Evolutionary conservation across 805 yeast genomes (phyloP).

Genomic region (Metschnikowia rubicola): DNA sequence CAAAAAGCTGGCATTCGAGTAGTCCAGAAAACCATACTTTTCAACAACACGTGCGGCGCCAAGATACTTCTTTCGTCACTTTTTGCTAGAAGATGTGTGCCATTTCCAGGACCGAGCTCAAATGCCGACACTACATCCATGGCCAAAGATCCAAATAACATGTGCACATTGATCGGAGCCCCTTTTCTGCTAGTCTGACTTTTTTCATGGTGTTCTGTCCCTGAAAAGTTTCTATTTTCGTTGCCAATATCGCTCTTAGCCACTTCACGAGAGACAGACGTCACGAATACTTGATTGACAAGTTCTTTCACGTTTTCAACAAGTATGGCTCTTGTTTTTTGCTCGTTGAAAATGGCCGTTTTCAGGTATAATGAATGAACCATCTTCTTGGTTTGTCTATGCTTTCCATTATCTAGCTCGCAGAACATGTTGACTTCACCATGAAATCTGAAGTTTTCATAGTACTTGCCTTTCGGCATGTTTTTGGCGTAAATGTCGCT

Average conservation of each 20-base stretch:
- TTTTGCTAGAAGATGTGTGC: conserved; percentile 42
- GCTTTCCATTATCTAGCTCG: conserved; percentile 40
- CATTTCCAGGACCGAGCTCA: conserved; percentile 50
- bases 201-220: conserved; percentile 8
- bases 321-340: conserved; percentile 25
- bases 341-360: conserved; percentile 28
- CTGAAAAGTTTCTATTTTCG: conserved; percentile 26
- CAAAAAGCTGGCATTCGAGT: conserved; percentile 54
- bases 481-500: conserved; percentile 55
- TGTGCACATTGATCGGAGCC: conserved; percentile 45
- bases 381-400: conserved; percentile 26
- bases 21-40: conserved; percentile 64
- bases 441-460: conserved; percentile 57
- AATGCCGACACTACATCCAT: conserved; percentile 66
- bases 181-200: conserved; percentile 29
- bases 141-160: conserved; percentile 61
- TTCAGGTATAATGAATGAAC: conserved; percentile 33
- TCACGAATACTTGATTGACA: conserved; percentile 22
- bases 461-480: conserved; percentile 55
- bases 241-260: conserved; percentile 26
- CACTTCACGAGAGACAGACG: conserved; percentile 27
- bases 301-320: conserved; percentile 26
- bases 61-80: conserved; percentile 38
- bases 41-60: conserved; percentile 43
- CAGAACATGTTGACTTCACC: conserved; percentile 60